Percentiles rank a stretch among this genome's conserved stretches.
phyloP scores from a whole-genome alignment of 2,329 filamentous ascomycete species.

The Pseudogymnoascus sp. region DNA sequence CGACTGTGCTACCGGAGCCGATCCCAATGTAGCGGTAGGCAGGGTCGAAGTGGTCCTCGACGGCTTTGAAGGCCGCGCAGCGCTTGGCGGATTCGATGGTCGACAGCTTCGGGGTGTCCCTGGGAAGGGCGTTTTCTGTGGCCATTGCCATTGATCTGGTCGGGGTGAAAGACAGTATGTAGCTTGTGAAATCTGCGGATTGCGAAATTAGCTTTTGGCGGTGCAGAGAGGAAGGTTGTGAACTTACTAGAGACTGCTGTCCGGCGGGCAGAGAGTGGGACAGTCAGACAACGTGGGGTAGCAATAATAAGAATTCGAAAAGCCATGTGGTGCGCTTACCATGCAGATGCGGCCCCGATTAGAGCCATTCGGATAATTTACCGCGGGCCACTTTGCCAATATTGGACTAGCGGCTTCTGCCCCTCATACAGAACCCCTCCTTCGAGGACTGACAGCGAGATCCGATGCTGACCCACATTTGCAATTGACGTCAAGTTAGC shows the following conservation, averaged over 20 bases:
- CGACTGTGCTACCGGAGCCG: slow-evolving; percentile 72
- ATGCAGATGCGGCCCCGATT: background rate
- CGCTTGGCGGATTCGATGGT: slow-evolving; percentile 67
- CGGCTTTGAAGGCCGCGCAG: slow-evolving; percentile 64
- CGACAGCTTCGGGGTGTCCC: slow-evolving; percentile 14
- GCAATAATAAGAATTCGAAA: slow-evolving; percentile 3
- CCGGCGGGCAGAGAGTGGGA: background rate
- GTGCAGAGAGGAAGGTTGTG: background rate
- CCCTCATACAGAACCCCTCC: background rate
- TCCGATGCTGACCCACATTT: slow-evolving; percentile 2
- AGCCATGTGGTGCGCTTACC: background rate
- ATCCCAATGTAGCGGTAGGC: slow-evolving; percentile 63
- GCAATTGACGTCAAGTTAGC: background rate
- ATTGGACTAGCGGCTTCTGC: background rate
- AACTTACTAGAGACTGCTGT: background rate
- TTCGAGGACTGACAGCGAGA: background rate
- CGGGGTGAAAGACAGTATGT: background rate
- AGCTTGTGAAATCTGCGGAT: background rate
- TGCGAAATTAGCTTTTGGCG: background rate
- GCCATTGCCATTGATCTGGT: background rate
- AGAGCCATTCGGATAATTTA: background rate
- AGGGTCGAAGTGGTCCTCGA: slow-evolving; percentile 61
- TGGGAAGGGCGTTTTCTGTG: background rate
- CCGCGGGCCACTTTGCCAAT: background rate
- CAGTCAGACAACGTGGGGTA: slow-evolving; percentile 4